phyloP scores from a whole-genome alignment of 1,284 basidiomycete species.

The Wolfiporia cocos region DNA sequence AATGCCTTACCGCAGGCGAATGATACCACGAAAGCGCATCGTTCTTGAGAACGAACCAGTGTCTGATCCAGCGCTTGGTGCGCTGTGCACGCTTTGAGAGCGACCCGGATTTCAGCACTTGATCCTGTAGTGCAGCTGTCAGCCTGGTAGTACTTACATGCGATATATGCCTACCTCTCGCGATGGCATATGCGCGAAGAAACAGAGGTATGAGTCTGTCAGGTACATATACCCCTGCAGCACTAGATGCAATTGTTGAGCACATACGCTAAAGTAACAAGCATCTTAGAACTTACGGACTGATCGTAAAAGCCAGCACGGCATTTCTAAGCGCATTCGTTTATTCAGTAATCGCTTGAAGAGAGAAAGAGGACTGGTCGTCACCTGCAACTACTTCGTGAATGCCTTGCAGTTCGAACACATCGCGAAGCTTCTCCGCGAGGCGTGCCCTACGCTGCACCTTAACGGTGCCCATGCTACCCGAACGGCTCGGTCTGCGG shows the following conservation, averaged over 20 bases:
- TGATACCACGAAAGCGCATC: slow-evolving; percentile 94
- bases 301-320: slow-evolving; percentile 83
- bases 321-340: slow-evolving; percentile 82
- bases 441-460: slow-evolving; percentile 65
- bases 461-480: slow-evolving; percentile 67
- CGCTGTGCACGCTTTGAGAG: slow-evolving; percentile 80
- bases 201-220: slow-evolving; percentile 88
- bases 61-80: slow-evolving; percentile 86
- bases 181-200: slow-evolving; percentile 92
- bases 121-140: slow-evolving; percentile 46
- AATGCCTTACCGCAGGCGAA: slow-evolving; percentile 65
- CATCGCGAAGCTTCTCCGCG: slow-evolving; percentile 79
- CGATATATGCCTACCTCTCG: slow-evolving; percentile 58
- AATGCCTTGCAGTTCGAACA: slow-evolving; percentile 77
- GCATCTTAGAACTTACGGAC: slow-evolving; percentile 61
- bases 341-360: no score
- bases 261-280: not conserved
- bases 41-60: slow-evolving; percentile 93
- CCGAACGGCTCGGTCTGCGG: slow-evolving; percentile 23
- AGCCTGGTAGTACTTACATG: not conserved
- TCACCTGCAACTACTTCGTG: slow-evolving; percentile 79
- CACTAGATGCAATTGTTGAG: slow-evolving; percentile 41
- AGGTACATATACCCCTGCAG: slow-evolving; percentile 97
- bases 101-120: slow-evolving; percentile 82
- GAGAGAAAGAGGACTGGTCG: no score